phyloP scores from a whole-genome alignment of 768 basidiomycete genomes.

The Amanita subjunquillea region DNA sequence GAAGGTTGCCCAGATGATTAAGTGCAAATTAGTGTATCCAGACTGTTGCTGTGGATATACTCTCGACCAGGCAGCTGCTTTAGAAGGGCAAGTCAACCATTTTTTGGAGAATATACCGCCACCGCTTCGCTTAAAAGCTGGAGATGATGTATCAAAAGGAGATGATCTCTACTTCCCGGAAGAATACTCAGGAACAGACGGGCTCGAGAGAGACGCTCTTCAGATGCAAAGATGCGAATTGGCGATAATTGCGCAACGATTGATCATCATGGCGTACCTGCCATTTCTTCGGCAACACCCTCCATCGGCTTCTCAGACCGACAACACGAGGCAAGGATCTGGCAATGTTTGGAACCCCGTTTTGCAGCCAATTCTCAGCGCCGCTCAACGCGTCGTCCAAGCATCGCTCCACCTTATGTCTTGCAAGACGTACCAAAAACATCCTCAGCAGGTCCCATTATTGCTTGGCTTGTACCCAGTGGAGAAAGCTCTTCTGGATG shows the following conservation, averaged over 20 bases:
- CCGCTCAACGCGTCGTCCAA: constrained; percentile 55
- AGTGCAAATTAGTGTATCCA: constrained; percentile 34
- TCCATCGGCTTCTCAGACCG: background rate
- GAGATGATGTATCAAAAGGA: background rate
- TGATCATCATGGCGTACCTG: constrained; percentile 56
- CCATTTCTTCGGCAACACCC: constrained; percentile 42
- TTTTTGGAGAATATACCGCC: constrained; percentile 46
- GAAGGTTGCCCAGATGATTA: constrained; percentile 51
- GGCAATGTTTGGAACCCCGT: constrained; percentile 37
- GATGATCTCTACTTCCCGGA: background rate
- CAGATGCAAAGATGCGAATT: constrained; percentile 45
- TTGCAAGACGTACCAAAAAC: constrained; percentile 14
- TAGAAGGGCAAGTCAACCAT: constrained; percentile 44
- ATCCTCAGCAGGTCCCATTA: constrained; percentile 7
- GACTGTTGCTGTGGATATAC: constrained; percentile 35
- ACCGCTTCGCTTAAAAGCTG: constrained; percentile 27
- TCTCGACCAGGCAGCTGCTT: constrained; percentile 49
- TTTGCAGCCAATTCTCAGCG: constrained; percentile 46
- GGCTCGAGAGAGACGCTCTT: background rate
- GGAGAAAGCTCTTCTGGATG: constrained; percentile 53
- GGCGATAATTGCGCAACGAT: constrained; percentile 44
- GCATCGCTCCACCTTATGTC: constrained; percentile 27
- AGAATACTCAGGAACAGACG: background rate
- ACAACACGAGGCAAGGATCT: constrained; percentile 4
- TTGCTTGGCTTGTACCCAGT: constrained; percentile 28